Evolutionary conservation across 257 asterid genomes (phyloP).

Genomic region (Fraxinus quadrangulata): DNA sequence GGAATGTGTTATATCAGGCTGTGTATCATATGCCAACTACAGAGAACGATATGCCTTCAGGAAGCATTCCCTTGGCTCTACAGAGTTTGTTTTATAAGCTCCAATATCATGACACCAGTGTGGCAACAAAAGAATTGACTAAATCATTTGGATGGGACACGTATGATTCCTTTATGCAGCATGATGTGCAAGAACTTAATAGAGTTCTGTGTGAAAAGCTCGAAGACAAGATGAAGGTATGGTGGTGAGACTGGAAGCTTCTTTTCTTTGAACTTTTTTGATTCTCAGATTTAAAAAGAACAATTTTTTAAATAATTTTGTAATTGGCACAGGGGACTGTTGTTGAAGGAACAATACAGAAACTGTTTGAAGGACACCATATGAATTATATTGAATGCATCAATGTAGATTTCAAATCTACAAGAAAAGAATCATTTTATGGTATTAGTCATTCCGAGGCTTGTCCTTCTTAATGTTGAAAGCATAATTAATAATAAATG

Average conservation of each 20-base stretch:
- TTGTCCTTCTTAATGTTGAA: slow-evolving; percentile 12
- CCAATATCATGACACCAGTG: slow-evolving; percentile 82
- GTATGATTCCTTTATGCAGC: slow-evolving; percentile 85
- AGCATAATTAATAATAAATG: slow-evolving; percentile 21
- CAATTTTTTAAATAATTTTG: slow-evolving; percentile 22
- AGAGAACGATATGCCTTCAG: slow-evolving; percentile 86
- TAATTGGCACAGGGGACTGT: slow-evolving; percentile 74
- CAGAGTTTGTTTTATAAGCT: slow-evolving; percentile 91
- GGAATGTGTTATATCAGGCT: slow-evolving; percentile 54
- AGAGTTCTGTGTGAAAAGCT: slow-evolving; percentile 83
- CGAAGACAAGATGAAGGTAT: slow-evolving; percentile 95
- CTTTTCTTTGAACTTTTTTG: slow-evolving; percentile 15
- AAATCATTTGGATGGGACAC: slow-evolving; percentile 96
- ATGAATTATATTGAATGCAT: slow-evolving; percentile 87
- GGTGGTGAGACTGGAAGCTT: not conserved
- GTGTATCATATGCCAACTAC: slow-evolving; percentile 98
- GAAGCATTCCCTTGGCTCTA: slow-evolving; percentile 83
- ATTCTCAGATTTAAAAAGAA: slow-evolving; percentile 9
- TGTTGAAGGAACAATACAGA: slow-evolving; percentile 93
- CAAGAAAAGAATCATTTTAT: slow-evolving; percentile 85
- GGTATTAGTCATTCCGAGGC: slow-evolving; percentile 46
- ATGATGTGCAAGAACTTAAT: slow-evolving; percentile 94
- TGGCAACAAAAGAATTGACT: slow-evolving; percentile 88
- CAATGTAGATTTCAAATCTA: slow-evolving; percentile 85
- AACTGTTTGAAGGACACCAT: slow-evolving; percentile 89